phyloP scores from a whole-genome alignment of 192 early-diverging fungal genomes.

The Linderina pennispora region DNA sequence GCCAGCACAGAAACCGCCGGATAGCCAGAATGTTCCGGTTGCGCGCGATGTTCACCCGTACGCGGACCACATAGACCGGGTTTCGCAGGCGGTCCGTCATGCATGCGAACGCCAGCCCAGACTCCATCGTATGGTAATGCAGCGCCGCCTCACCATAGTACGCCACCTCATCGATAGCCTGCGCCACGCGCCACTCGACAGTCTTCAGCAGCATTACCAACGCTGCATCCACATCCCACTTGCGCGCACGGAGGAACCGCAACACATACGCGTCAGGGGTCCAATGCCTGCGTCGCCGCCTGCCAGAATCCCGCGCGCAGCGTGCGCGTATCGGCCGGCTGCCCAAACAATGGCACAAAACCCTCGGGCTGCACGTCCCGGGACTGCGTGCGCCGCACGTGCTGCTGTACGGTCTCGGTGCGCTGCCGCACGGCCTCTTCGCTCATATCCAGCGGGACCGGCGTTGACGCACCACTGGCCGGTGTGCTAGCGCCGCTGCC shows the following conservation, averaged over 20 bases:
- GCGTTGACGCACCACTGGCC: not conserved
- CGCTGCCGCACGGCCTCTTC: not conserved
- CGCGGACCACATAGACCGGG: conserved; percentile 52
- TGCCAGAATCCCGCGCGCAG: conserved; percentile 57
- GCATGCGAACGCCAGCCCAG: conserved; percentile 49
- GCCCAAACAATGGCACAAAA: conserved; percentile 24
- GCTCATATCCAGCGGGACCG: not conserved
- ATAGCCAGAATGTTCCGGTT: conserved; percentile 51
- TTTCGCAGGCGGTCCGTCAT: conserved; percentile 46
- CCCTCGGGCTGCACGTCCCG: conserved; percentile 3
- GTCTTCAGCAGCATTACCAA: conserved; percentile 60
- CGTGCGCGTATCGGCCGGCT: conserved; percentile 7
- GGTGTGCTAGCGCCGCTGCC: not conserved
- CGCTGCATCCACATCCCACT: conserved; percentile 72
- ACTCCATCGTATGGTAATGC: conserved; percentile 45
- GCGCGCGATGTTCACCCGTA: conserved; percentile 43
- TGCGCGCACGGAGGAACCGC: conserved; percentile 79
- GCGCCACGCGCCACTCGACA: conserved; percentile 65
- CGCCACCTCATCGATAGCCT: conserved; percentile 50
- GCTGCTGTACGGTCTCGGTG: not conserved
- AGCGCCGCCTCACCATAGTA: conserved; percentile 52
- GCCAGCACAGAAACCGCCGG: conserved; percentile 56
- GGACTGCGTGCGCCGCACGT: not conserved
- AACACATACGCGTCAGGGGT: conserved; percentile 66
- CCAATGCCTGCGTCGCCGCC: conserved; percentile 49